phyloP scores from a whole-genome alignment of 805 yeast genomes.

The Saturnispora saitoi region DNA sequence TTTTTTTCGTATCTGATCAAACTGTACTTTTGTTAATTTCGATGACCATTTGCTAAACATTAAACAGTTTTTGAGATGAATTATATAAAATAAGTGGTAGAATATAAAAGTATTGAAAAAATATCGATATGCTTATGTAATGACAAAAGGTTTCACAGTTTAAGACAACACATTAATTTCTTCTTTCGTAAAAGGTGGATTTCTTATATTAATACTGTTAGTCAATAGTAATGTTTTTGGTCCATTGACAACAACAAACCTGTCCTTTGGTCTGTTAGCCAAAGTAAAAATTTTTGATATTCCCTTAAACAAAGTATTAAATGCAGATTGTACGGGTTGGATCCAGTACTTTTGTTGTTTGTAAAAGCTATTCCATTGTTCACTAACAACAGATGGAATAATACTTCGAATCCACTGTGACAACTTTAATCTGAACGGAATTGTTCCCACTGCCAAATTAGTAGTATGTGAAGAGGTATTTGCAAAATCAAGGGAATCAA shows the following conservation, averaged over 20 bases:
- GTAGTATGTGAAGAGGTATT: neutral
- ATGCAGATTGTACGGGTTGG: neutral
- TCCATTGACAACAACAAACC: conserved; percentile 24
- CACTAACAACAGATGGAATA: neutral
- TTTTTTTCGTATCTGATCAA: conserved; percentile 9
- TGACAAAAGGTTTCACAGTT: neutral
- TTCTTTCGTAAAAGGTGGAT: conserved; percentile 18
- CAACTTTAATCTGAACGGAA: neutral
- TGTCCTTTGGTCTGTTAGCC: conserved; percentile 10
- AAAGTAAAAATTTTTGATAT: neutral
- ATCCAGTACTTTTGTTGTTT: neutral
- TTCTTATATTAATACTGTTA: conserved; percentile 22
- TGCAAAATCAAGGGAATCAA: neutral
- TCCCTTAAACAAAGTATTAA: neutral
- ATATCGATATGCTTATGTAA: neutral
- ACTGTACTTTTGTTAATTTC: conserved; percentile 1
- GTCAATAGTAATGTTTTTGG: conserved; percentile 26
- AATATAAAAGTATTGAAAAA: neutral
- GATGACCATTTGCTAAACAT: neutral
- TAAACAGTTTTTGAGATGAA: neutral
- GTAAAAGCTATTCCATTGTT: neutral
- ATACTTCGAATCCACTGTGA: neutral
- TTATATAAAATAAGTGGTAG: neutral
- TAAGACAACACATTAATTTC: conserved; percentile 14
- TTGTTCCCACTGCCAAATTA: conserved; percentile 17